phyloP scores from a whole-genome alignment of 176 grass and related monocot genomes.

The Triticum urartu region DNA sequence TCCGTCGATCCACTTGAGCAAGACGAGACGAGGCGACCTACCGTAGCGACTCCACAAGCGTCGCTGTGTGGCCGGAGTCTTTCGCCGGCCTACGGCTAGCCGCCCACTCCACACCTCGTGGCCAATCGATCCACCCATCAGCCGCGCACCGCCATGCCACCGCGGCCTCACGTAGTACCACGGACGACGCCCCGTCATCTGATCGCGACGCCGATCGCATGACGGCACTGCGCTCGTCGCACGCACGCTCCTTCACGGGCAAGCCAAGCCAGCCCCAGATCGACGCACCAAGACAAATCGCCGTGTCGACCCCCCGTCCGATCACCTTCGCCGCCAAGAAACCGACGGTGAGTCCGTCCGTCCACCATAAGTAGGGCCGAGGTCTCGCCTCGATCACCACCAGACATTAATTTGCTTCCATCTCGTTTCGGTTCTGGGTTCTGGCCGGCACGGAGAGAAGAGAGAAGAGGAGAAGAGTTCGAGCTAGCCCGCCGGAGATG shows the following conservation, averaged over 20 bases:
- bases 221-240: not conserved
- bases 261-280: not conserved
- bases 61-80: too few species aligned
- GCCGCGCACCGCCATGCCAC: too few species aligned
- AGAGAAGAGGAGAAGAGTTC: not conserved
- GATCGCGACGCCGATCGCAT: not conserved
- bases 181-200: not conserved
- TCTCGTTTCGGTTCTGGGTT: not conserved
- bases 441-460: not conserved
- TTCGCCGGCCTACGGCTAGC: too few species aligned
- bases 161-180: not conserved
- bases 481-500: not conserved
- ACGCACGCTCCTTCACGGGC: not conserved
- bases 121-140: too few species aligned
- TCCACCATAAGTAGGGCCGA: not conserved
- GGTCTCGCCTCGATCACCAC: not conserved
- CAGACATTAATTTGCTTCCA: not conserved
- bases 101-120: too few species aligned
- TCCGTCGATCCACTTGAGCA: too few species aligned
- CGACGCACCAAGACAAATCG: not conserved
- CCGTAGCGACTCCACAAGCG: too few species aligned
- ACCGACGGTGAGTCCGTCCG: not conserved
- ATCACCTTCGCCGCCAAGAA: not conserved
- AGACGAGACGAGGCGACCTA: too few species aligned
- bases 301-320: not conserved